phyloP scores from a whole-genome alignment of 2,329 filamentous ascomycete species.

The Talaromyces sp. region DNA sequence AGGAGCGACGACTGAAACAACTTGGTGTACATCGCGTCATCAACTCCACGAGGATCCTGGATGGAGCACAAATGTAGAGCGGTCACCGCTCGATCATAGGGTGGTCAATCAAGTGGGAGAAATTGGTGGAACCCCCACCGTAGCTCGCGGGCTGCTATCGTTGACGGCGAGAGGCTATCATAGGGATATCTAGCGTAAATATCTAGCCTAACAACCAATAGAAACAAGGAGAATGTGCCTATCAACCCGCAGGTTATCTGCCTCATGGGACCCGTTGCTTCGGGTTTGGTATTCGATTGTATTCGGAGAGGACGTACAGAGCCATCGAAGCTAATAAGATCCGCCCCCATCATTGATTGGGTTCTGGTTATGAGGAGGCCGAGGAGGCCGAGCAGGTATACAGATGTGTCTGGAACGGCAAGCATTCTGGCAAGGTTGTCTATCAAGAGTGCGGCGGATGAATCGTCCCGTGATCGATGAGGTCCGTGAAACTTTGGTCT shows the following conservation, averaged over 20 bases:
- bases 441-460: background rate
- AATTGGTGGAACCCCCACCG: background rate
- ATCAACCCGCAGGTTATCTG: background rate
- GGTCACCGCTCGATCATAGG: background rate
- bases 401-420: slow-evolving; percentile 49
- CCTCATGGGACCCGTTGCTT: background rate
- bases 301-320: background rate
- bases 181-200: background rate
- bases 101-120: background rate
- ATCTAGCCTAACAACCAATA: background rate
- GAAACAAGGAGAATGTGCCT: background rate
- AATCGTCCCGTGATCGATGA: background rate
- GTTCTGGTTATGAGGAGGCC: slow-evolving; percentile 52
- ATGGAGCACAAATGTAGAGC: background rate
- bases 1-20: background rate
- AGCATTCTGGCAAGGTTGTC: slow-evolving; percentile 19
- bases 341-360: slow-evolving; percentile 49
- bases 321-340: background rate
- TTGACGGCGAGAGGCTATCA: background rate
- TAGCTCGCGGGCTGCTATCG: background rate
- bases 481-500: background rate
- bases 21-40: background rate
- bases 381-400: slow-evolving; percentile 52
- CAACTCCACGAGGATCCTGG: background rate
- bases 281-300: background rate